phyloP scores from a whole-genome alignment of 2,329 filamentous ascomycete species.

The Diaporthe humulicola region DNA sequence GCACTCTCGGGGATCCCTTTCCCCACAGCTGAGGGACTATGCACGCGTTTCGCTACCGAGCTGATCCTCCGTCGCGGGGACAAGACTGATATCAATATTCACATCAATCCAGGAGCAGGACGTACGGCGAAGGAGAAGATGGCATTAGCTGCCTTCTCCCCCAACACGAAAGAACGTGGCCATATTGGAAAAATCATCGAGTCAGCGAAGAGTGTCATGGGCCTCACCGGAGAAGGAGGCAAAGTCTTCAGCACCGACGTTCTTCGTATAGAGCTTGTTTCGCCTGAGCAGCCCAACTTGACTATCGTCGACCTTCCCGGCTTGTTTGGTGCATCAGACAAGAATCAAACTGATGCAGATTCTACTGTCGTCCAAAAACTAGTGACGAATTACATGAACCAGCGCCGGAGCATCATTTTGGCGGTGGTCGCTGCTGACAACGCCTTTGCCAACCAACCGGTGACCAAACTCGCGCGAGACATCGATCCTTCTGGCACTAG shows the following conservation, averaged over 20 bases:
- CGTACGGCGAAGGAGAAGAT: constrained; percentile 46
- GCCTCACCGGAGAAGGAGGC: constrained; percentile 50
- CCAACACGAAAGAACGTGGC: constrained; percentile 38
- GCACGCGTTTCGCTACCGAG: constrained; percentile 75
- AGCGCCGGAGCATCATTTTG: constrained; percentile 70
- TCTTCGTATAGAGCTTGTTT: constrained; percentile 61
- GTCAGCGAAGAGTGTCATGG: constrained; percentile 62
- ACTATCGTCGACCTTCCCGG: constrained; percentile 73
- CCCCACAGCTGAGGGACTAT: constrained; percentile 68
- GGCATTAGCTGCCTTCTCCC: constrained; percentile 46
- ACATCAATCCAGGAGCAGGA: constrained; percentile 52
- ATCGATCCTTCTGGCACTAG: constrained; percentile 51
- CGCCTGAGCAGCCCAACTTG: constrained; percentile 63
- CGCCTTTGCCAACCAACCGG: constrained; percentile 70
- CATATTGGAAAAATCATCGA: constrained; percentile 54
- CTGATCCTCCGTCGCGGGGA: constrained; percentile 65
- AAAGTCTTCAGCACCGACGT: constrained; percentile 61
- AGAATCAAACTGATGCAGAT: constrained; percentile 59
- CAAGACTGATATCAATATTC: constrained; percentile 51
- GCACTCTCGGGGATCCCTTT: constrained; percentile 72
- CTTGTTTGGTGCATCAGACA: constrained; percentile 64
- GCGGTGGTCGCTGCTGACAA: constrained; percentile 69
- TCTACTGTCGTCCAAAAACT: constrained; percentile 60
- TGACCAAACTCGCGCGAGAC: constrained; percentile 63
- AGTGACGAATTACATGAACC: constrained; percentile 68